Conservation (phyloP, 331 rosid genomes). For the Stylosanthes scabra region DNA sequence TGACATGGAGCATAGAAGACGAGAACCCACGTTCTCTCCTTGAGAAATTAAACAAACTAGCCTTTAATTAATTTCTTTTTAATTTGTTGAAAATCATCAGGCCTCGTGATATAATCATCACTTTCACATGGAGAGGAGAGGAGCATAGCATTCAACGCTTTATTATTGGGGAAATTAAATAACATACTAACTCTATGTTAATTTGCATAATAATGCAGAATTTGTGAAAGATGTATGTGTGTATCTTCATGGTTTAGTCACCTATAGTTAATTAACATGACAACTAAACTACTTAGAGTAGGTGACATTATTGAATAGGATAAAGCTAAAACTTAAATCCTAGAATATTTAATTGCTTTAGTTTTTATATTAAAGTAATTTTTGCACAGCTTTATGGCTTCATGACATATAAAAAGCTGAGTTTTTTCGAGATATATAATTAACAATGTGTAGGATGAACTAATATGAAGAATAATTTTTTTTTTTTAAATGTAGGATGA, state of each 20-base stretch:
- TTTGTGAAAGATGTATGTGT: background rate
- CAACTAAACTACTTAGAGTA: background rate
- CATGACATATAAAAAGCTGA: background rate
- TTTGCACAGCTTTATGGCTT: background rate
- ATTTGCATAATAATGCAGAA: background rate
- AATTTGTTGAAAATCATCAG: background rate
- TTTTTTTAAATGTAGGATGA: background rate
- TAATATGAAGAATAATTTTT: too few relatives aligned
- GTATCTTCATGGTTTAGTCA: background rate
- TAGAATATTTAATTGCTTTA: background rate
- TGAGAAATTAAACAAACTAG: conserved; percentile 2
- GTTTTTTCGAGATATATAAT: conserved; percentile 9
- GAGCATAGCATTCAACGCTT: background rate
- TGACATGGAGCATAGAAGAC: background rate
- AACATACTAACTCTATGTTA: background rate
- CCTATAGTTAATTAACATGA: background rate
- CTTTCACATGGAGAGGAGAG: conserved; percentile 19
- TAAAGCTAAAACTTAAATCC: background rate
- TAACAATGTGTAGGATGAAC: background rate
- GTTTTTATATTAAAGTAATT: background rate
- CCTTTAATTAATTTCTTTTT: too few relatives aligned
- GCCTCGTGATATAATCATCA: background rate
- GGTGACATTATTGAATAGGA: background rate
- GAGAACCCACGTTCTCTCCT: conserved; percentile 26
- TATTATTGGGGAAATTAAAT: background rate